Conservation (phyloP, 2,329 filamentous ascomycete genomes). For the Claviceps sp. region DNA sequence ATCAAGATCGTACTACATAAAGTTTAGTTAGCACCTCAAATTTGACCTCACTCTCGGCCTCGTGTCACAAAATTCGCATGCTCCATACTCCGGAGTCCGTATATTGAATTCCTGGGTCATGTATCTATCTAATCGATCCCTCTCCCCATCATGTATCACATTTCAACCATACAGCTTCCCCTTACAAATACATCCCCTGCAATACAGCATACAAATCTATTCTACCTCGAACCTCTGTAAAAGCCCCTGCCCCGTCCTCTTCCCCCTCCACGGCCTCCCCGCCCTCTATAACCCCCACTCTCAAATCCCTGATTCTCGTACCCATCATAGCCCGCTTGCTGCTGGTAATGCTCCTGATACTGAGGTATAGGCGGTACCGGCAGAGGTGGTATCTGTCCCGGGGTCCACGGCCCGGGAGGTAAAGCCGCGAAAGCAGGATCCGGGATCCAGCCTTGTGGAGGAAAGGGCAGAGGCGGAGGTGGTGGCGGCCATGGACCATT, state of each 20-base stretch:
- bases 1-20: too few species aligned
- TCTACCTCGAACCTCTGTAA: background rate
- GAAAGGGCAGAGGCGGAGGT: constrained; percentile 14
- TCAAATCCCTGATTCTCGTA: constrained; percentile 17
- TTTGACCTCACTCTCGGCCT: too few species aligned
- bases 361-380: constrained; percentile 6
- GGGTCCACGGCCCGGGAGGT: constrained; percentile 16
- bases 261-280: constrained; percentile 13
- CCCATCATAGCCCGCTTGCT: background rate
- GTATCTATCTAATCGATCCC: too few species aligned
- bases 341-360: background rate
- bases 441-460: constrained; percentile 15
- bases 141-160: too few species aligned
- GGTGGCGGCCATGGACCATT: constrained; percentile 29
- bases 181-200: background rate
- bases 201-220: background rate
- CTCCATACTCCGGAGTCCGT: too few species aligned
- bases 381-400: constrained; percentile 11
- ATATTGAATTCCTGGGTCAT: too few species aligned
- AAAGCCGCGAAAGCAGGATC: constrained; percentile 15
- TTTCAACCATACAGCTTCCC: too few species aligned
- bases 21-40: too few species aligned
- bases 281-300: constrained; percentile 14
- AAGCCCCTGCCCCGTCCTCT: constrained; percentile 7
- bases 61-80: too few species aligned